phyloP scores from a whole-genome alignment of 2,329 filamentous ascomycete genomes.

The Arthrinium puccinioides region DNA sequence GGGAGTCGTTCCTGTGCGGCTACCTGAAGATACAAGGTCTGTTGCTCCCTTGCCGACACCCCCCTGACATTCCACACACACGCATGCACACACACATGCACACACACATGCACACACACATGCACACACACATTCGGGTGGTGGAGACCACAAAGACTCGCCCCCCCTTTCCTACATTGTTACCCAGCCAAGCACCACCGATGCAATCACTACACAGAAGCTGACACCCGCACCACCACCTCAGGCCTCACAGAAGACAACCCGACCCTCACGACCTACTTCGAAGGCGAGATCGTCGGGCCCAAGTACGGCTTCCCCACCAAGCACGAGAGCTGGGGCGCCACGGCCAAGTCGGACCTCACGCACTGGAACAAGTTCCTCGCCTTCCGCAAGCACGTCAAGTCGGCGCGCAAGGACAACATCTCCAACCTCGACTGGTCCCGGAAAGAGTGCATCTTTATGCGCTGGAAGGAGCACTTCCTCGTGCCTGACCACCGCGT shows the following conservation, averaged over 20 bases:
- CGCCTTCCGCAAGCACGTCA: conserved; percentile 70
- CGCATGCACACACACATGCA: neutral
- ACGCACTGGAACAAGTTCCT: conserved; percentile 90
- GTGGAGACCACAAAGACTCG: neutral
- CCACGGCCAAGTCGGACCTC: conserved; percentile 82
- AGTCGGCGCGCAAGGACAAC: conserved; percentile 49
- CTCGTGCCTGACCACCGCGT: conserved; percentile 92
- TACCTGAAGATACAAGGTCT: conserved; percentile 92
- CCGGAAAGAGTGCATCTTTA: conserved; percentile 86
- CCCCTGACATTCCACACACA: neutral
- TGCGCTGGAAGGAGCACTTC: conserved; percentile 99
- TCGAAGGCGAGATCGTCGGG: conserved; percentile 96
- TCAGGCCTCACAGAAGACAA: conserved; percentile 89
- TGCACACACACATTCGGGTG: neutral
- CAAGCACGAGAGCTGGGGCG: conserved; percentile 83
- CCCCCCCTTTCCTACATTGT: neutral
- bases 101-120: no score
- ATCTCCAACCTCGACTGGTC: conserved; percentile 59
- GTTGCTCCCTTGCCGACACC: conserved; percentile 12
- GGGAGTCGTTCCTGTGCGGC: conserved; percentile 88
- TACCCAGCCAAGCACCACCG: conserved; percentile 1
- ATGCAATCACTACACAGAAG: conserved; percentile 7
- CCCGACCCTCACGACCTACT: conserved; percentile 95
- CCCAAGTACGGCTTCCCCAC: conserved; percentile 92
- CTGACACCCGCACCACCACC: neutral